phyloP scores from a whole-genome alignment of 371 early-diverging fungal genomes.

The Umbelopsis sp. region DNA sequence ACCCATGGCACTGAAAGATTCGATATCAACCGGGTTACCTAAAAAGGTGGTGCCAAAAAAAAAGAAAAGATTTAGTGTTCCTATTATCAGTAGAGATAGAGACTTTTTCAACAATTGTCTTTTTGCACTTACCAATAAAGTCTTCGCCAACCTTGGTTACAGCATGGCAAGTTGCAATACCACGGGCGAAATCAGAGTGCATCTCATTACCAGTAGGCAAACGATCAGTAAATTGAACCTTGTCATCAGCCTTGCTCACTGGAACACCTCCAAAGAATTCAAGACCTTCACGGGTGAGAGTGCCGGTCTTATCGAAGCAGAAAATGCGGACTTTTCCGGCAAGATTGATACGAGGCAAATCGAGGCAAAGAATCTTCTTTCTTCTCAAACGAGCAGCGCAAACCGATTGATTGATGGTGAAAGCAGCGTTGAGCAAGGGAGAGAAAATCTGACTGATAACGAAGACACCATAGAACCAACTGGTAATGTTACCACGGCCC shows the following conservation, averaged over 20 bases:
- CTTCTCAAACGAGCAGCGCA: slow-evolving; percentile 64
- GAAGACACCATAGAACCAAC: slow-evolving; percentile 66
- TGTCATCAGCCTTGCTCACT: background rate
- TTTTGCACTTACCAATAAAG: slow-evolving; percentile 36
- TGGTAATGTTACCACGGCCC: slow-evolving; percentile 52
- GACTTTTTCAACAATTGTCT: no score
- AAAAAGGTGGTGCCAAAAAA: no score
- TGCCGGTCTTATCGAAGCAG: slow-evolving; percentile 91
- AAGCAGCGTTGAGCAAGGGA: slow-evolving; percentile 72
- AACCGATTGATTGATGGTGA: slow-evolving; percentile 73
- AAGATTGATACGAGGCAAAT: slow-evolving; percentile 77
- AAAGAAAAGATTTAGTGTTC: no score
- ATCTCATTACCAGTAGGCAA: slow-evolving; percentile 31
- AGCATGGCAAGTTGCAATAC: slow-evolving; percentile 78
- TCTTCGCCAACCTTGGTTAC: slow-evolving; percentile 66
- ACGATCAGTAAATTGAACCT: slow-evolving; percentile 24
- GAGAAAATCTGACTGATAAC: slow-evolving; percentile 67
- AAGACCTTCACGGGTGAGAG: slow-evolving; percentile 76
- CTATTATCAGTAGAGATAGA: background rate
- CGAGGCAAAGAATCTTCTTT: slow-evolving; percentile 69
- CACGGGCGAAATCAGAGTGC: slow-evolving; percentile 45
- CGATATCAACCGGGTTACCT: slow-evolving; percentile 91
- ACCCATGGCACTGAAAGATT: slow-evolving; percentile 70
- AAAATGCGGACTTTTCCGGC: slow-evolving; percentile 89
- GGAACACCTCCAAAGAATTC: slow-evolving; percentile 57